Conservation (phyloP, 108 stramenopile species). For the Conticribra weissflogii region DNA sequence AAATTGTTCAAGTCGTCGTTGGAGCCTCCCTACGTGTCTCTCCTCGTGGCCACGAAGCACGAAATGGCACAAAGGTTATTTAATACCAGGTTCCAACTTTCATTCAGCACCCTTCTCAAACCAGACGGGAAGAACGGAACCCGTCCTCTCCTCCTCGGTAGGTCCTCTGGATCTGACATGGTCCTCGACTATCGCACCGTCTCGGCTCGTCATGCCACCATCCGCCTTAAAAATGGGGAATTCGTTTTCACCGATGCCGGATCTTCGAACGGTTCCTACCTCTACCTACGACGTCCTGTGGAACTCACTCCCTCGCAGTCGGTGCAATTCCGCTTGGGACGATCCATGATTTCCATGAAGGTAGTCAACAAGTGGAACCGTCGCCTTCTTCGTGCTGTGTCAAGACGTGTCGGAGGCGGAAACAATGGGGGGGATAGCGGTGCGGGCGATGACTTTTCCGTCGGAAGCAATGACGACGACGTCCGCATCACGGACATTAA, state of each 20-base stretch:
- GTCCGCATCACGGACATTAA: slow-evolving; percentile 74
- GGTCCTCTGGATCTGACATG: slow-evolving; percentile 94
- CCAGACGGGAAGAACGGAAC: slow-evolving; percentile 89
- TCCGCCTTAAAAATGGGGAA: slow-evolving; percentile 91
- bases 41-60: slow-evolving; percentile 95
- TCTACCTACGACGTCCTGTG: slow-evolving; percentile 85
- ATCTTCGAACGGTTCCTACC: slow-evolving; percentile 88
- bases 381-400: slow-evolving; percentile 75
- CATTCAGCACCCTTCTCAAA: slow-evolving; percentile 91
- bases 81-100: slow-evolving; percentile 96
- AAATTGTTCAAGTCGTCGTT: slow-evolving; percentile 93
- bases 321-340: slow-evolving; percentile 84
- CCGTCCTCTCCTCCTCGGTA: slow-evolving; percentile 90
- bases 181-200: slow-evolving; percentile 96
- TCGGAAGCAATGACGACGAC: slow-evolving; percentile 86
- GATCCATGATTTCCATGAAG: slow-evolving; percentile 90
- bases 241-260: slow-evolving; percentile 90
- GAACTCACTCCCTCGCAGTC: slow-evolving; percentile 81
- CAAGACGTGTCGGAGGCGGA: slow-evolving; percentile 49
- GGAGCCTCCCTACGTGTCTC: slow-evolving; percentile 94
- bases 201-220: slow-evolving; percentile 87
- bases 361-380: slow-evolving; percentile 91
- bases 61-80: slow-evolving; percentile 95
- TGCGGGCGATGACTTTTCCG: slow-evolving; percentile 69
- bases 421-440: slow-evolving; percentile 28